Conservation (phyloP, 2,329 filamentous ascomycete species). For the Dactylellina haptotyla region DNA sequence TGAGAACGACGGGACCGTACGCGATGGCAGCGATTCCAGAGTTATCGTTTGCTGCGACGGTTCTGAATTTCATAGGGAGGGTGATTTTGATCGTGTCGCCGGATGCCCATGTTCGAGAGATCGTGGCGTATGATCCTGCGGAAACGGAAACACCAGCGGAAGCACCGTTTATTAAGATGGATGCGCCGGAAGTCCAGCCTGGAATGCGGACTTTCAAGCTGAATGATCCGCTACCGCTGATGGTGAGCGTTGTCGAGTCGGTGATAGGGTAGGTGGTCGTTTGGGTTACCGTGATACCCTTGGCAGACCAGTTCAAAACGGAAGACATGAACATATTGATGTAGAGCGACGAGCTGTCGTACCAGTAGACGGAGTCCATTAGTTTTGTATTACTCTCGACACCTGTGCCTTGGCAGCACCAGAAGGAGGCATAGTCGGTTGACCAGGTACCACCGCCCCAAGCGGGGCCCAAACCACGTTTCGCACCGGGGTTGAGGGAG, state of each 20-base stretch:
- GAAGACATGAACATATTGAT: conserved; percentile 67
- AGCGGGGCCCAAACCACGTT: conserved; percentile 66
- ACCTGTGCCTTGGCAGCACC: conserved; percentile 68
- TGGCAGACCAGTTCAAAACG: conserved; percentile 63
- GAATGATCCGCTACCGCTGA: conserved; percentile 60
- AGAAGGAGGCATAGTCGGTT: conserved; percentile 67
- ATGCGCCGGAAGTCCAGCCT: conserved; percentile 63
- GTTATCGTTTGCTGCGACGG: conserved; percentile 65
- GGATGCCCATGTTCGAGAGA: conserved; percentile 62
- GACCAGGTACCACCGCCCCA: conserved; percentile 69
- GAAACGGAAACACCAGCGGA: conserved; percentile 56
- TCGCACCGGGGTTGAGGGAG: conserved; percentile 65
- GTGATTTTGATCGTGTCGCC: conserved; percentile 64
- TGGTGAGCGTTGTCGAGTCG: conserved; percentile 62
- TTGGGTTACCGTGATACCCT: conserved; percentile 63
- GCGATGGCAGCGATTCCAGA: conserved; percentile 63
- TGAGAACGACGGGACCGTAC: conserved; percentile 64
- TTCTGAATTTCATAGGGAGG: conserved; percentile 64
- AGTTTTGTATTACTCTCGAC: conserved; percentile 68
- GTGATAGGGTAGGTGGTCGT: conserved; percentile 63
- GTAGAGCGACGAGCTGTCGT: conserved; percentile 63
- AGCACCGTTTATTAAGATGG: conserved; percentile 63
- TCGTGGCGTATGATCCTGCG: conserved; percentile 63
- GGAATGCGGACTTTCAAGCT: conserved; percentile 65
- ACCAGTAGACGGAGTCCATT: conserved; percentile 67